These are phyloP conservation scores for Cryptococcus sp. DNA, from an alignment of 1,284 basidiomycete species.

Conservation along the genomic window DNA sequence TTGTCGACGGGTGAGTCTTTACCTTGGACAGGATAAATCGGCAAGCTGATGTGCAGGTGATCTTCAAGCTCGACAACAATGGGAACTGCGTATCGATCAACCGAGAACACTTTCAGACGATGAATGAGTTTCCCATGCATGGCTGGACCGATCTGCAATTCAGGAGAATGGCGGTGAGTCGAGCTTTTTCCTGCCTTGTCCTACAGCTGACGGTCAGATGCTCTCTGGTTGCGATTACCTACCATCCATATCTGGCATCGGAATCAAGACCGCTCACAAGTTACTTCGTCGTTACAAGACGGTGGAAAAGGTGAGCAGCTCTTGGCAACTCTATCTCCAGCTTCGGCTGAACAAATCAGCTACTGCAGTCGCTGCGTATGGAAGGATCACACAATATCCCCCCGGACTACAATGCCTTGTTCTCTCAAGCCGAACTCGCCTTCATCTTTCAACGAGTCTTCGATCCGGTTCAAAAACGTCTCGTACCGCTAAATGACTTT, in stretches of 20 bases:
- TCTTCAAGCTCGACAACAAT: conserved; percentile 77
- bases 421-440: conserved; percentile 74
- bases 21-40: neutral
- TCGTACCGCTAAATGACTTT: conserved; percentile 65
- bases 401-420: conserved; percentile 63
- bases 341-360: conserved; percentile 25
- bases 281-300: conserved; percentile 79
- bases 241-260: conserved; percentile 90
- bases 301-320: conserved; percentile 62
- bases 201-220: conserved; percentile 51
- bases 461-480: conserved; percentile 60
- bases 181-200: too few relatives aligned
- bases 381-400: conserved; percentile 85
- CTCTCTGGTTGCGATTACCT: conserved; percentile 97
- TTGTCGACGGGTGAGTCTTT: conserved; percentile 64
- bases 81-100: conserved; percentile 73
- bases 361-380: conserved; percentile 66
- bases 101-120: conserved; percentile 67
- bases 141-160: conserved; percentile 90
- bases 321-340: neutral
- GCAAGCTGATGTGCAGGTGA: conserved; percentile 29
- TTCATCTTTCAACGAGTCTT: conserved; percentile 94
- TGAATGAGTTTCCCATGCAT: conserved; percentile 68
- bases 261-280: conserved; percentile 89
- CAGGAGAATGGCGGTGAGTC: conserved; percentile 74